A percentile compares a stretch with the other conserved stretches of the same genome.
Evolutionary conservation across 1,284 basidiomycete species (phyloP).

Genomic region (Hymenochaete sp.): DNA sequence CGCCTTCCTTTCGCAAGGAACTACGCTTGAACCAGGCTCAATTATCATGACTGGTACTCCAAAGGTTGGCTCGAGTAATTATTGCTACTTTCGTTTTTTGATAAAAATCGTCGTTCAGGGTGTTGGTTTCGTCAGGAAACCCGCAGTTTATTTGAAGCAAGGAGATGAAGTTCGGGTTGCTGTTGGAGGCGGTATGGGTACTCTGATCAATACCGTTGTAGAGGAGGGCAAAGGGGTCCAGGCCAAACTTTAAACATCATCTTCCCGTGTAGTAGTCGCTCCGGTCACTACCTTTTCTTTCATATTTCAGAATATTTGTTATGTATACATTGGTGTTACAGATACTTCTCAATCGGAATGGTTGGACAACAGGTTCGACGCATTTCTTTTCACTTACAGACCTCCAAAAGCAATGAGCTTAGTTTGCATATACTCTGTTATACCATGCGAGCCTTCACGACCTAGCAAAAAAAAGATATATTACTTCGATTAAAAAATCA

Average conservation of each 20-base stretch:
- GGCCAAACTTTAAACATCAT: constrained; percentile 34
- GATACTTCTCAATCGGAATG: neutral
- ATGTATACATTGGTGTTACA: neutral
- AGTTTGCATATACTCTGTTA: constrained; percentile 76
- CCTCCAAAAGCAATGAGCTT: constrained; percentile 78
- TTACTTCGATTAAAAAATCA: neutral
- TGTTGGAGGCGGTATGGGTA: constrained; percentile 60
- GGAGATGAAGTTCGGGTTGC: constrained; percentile 68
- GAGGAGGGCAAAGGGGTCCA: constrained; percentile 45
- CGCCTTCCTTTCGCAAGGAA: constrained; percentile 76
- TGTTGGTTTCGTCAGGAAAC: constrained; percentile 69
- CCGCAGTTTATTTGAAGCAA: constrained; percentile 62
- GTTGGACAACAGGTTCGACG: neutral
- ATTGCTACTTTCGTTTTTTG: constrained; percentile 6
- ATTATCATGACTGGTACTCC: constrained; percentile 78
- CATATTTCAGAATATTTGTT: neutral
- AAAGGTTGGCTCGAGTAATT: constrained; percentile 21
- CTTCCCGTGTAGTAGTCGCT: too few species aligned
- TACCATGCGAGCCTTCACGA: constrained; percentile 72
- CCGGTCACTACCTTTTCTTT: neutral
- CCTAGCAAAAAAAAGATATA: constrained; percentile 29
- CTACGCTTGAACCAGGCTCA: constrained; percentile 76
- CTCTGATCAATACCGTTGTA: constrained; percentile 62
- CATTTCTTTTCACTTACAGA: constrained; percentile 24
- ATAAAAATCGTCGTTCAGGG: constrained; percentile 28